Conservation (phyloP, 1,139 yeast genomes). For the Nadsonia starkeyi-henricii region DNA sequence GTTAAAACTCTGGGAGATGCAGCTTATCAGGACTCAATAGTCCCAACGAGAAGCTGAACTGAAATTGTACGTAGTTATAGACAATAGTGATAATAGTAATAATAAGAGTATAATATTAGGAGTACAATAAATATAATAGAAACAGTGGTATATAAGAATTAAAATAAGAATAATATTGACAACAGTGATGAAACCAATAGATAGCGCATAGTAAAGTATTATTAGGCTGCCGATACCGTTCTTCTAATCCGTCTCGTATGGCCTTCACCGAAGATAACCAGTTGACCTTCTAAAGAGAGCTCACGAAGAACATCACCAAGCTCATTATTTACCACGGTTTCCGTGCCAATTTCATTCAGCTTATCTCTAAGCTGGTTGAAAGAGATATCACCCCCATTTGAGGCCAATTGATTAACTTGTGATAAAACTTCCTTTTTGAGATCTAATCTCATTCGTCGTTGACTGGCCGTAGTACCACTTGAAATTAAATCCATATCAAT, state of each 20-base stretch:
- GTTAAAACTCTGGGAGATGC: no score
- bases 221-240: not conserved
- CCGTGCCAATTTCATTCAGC: conserved; percentile 19
- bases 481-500: conserved; percentile 96
- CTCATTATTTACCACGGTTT: conserved; percentile 47
- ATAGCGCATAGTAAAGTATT: no score
- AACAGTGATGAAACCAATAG: no score
- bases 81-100: no score
- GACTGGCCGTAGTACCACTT: conserved; percentile 87
- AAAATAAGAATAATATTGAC: no score
- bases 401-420: conserved; percentile 3
- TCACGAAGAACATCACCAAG: conserved; percentile 47
- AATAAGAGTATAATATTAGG: no score
- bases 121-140: no score
- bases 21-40: no score
- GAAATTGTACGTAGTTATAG: no score
- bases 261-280: conserved; percentile 54
- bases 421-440: conserved; percentile 41
- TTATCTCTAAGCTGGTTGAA: conserved; percentile 22
- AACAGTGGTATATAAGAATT: no score
- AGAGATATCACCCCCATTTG: conserved; percentile 4
- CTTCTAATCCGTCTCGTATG: not conserved
- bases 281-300: conserved; percentile 51
- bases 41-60: no score
- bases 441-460: conserved; percentile 67